Percentiles rank a stretch among this genome's conserved stretches.
phyloP scores from a whole-genome alignment of 441 rosid species.

The Viola pubescens region DNA sequence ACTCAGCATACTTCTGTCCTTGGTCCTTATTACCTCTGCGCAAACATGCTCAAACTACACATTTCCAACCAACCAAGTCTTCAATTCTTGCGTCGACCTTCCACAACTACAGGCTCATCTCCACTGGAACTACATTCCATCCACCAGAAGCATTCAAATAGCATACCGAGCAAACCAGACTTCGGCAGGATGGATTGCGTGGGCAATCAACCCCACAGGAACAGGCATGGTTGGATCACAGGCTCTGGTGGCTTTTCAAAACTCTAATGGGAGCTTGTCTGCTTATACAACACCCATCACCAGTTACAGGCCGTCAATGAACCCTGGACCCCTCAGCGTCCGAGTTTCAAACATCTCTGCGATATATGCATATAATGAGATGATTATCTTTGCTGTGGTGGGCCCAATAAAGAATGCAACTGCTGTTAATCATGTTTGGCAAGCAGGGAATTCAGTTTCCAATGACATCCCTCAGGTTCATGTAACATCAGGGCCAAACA shows the following conservation, averaged over 20 bases:
- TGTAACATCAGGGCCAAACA: slow-evolving; percentile 18
- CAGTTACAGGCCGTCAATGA: slow-evolving; percentile 5
- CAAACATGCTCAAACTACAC: slow-evolving; percentile 33
- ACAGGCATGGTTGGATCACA: slow-evolving; percentile 45
- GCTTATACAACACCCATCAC: slow-evolving; percentile 35
- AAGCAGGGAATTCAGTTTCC: slow-evolving; percentile 25
- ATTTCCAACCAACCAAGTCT: slow-evolving; percentile 30
- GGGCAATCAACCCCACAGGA: slow-evolving; percentile 61
- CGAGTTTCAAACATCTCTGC: slow-evolving; percentile 35
- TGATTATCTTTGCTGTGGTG: slow-evolving; percentile 47
- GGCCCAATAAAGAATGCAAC: slow-evolving; percentile 16
- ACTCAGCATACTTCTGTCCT: slow-evolving; percentile 14
- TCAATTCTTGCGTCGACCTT: slow-evolving; percentile 34
- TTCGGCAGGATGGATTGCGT: slow-evolving; percentile 43
- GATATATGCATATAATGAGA: slow-evolving; percentile 24
- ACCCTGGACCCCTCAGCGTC: slow-evolving; percentile 35
- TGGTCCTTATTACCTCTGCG: slow-evolving; percentile 18
- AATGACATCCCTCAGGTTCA: slow-evolving; percentile 14
- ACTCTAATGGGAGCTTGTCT: slow-evolving; percentile 29
- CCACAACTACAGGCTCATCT: slow-evolving; percentile 40
- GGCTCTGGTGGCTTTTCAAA: slow-evolving; percentile 49
- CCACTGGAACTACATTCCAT: slow-evolving; percentile 46
- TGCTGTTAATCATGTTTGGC: slow-evolving; percentile 31
- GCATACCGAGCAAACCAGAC: slow-evolving; percentile 47
- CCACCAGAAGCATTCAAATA: slow-evolving; percentile 29